Evolutionary conservation across 495 filamentous ascomycete species (phyloP), one percentile per base, ranked within the genome.

Genomic region (Evansstolkia leycettana): DNA sequence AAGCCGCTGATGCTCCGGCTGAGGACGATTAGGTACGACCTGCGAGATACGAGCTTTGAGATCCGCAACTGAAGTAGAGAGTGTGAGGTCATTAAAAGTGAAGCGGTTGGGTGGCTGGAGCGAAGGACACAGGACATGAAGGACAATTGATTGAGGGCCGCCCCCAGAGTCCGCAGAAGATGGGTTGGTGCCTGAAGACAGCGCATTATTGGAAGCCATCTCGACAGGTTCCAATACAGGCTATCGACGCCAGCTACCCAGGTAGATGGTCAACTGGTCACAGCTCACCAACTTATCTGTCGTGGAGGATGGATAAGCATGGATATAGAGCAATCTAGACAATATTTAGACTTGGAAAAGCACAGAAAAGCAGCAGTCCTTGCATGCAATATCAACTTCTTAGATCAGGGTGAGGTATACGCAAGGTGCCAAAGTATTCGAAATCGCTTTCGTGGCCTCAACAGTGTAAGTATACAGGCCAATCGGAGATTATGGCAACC

Each of bases 111-210:
- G 62, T 30, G 76, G 62, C 16, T 72, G 70, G 19, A 65, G 47
- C 1, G 76, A 76, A 2, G 78, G 79, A 42, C 77, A 82, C 7
- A 84, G 44, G 28, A 84, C 60, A 43, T 79, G 65, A 18, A 86
- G 55, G 18, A 67, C 72, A 42, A 82, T 55, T 39, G 28, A 50
- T 42, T 17, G 37, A 7, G n/a, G 34, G 10, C 33, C 19, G 31
- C 16, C 39, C 5, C 28, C 28, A 10, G 34, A 31, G 9, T 33
- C 40, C 15, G 43, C 12, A 13, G 37, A 28, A 11, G 34, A 17
- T 14, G 32, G 1, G n/a, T 7, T 7, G 11, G 15, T 11, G 7
- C 18, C 34, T 29, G 33, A 34, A 33, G 20, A 17, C 14, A 14
- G 2, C 15, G 23, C n/a, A 2, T 11, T n/a, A n/a, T n/a, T 24